Base-by-base conservation (phyloP, 2,329 filamentous ascomycete species). In the Talaromyces sp. region DNA sequence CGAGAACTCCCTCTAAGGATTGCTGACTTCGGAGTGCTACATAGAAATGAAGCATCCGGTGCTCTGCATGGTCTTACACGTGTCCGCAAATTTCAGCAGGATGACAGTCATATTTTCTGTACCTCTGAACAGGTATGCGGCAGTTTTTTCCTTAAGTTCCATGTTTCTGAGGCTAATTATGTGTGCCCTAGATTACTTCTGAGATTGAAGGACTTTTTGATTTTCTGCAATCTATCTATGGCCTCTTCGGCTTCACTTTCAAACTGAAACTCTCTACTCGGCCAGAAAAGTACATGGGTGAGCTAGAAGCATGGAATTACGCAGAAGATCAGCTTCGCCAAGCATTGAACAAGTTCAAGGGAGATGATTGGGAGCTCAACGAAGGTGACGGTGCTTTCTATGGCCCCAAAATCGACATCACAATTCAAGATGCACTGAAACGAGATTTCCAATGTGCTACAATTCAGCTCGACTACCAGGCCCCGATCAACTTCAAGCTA, bases 391-490 rank as follows among this genome's bases (percentile, higher is more conserved):
- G 94, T 70, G 94, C 94, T 55, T 99, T 97, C 78, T 99, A 99
- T 73, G 94, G 94, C 1, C 94, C 94, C 53, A 99, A 99, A 84
- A 96, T 97, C 66, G 94, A 99, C 68, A 94, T 99, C 69, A 95
- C 90, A 61, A 92, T 99, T 69, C 87, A 86, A 53, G 93, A 97
- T 75, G 90, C 90, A 46, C 80, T 97, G 64, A 85, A 86, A 74
- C 84, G 92, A 71, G 89, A 92, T 60, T 89, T 86, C 78, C 89
- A 96, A 75, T 95, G 90, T 69, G 91, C 93, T 66, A 97, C 93
- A 11, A 96, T 97, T 65, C 93, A 97, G 77, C 84, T 96, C 56
- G 91, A 96, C 72, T 96, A 95, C 78, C 89, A 96, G 70, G 83
- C 89, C 19, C 88, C 88, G 1, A 80, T 88, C 66, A 91, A 91